phyloP scores from a whole-genome alignment of 2,329 filamentous ascomycete species.

The Sclerotinia spermophila region DNA sequence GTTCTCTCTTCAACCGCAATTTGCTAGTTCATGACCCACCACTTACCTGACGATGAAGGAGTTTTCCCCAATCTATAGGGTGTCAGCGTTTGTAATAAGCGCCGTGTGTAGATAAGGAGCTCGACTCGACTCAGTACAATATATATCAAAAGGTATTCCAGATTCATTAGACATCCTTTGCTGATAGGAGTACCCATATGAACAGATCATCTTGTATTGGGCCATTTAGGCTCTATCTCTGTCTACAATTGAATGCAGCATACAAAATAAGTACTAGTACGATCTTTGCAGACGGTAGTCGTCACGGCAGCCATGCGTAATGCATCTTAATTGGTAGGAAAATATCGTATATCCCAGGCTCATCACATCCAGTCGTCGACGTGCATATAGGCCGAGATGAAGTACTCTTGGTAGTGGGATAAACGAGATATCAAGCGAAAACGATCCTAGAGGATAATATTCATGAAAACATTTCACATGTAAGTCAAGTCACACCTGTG shows the following conservation, averaged over 20 bases:
- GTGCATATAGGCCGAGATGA: slow-evolving; percentile 1
- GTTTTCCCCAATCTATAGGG: slow-evolving; percentile 9
- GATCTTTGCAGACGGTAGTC: slow-evolving; percentile 2
- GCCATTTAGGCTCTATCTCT: background rate
- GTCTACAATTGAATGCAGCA: background rate
- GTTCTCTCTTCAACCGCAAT: background rate
- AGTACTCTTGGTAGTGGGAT: background rate
- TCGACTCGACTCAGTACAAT: background rate
- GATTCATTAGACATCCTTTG: background rate
- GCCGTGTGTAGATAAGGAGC: background rate
- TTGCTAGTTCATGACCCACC: background rate
- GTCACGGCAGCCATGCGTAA: slow-evolving; percentile 6
- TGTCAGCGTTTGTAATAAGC: slow-evolving; percentile 11
- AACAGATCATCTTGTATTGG: background rate
- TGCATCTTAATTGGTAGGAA: background rate
- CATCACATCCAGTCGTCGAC: background rate
- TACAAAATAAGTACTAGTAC: background rate
- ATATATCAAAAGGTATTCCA: background rate
- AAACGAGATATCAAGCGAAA: slow-evolving; percentile 1
- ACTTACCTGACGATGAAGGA: too few relatives aligned
- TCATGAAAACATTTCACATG: background rate
- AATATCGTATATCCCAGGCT: background rate
- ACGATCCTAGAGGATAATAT: background rate
- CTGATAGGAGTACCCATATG: background rate
- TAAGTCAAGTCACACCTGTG: slow-evolving; percentile 4